Evolutionary conservation across 2,329 filamentous ascomycete species (phyloP), one percentile per base, ranked within the genome.

Genomic region (Fusarium robinianum): DNA sequence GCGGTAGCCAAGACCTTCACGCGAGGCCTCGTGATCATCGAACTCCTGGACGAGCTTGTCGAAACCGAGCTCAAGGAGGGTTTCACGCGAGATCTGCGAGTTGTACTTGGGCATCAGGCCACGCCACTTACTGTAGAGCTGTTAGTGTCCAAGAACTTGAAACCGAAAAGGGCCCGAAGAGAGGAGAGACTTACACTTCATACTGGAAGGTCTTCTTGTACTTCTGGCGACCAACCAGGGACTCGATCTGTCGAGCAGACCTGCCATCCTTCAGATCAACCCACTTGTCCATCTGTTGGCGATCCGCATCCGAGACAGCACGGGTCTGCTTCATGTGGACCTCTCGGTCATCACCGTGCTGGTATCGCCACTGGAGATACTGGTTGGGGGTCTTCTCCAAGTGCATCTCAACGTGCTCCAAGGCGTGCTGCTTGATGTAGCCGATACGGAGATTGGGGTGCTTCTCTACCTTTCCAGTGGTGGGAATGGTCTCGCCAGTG

Each of bases 161-260:
- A n/a, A n/a, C n/a, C n/a, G n/a, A n/a, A n/a, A n/a, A n/a, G n/a
- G n/a, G n/a, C n/a, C n/a, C n/a, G 7, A 18, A 6, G 12, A 34
- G n/a, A 9, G 14, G 18, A 15, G 22, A n/a, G 9, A 72, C 80
- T 76, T 79, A 85, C 80, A 96, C 83, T 76, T 97, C 92, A 66
- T 97, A 97, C 77, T 96, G 91, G 81, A 95, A 96, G 26, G 86
- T 88, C 83, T 99, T 99, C 85, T 99, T 97, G 76, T 83, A 96
- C 77, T 99, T 99, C 68, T 96, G 91, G 60, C 94, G 87, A 77
- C 94, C 94, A 60, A 99, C 95, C 18, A 99, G 78, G 11, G 87
- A 77, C 69, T 99, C 94, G 37, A 99, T 76, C 65, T 88, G 87
- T 52, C 86, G 82, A 16, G 77, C 71, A 9, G 89, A 86, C 62